phyloP scores from a whole-genome alignment of 1,284 basidiomycete species.

The Hymenochaete sp. region DNA sequence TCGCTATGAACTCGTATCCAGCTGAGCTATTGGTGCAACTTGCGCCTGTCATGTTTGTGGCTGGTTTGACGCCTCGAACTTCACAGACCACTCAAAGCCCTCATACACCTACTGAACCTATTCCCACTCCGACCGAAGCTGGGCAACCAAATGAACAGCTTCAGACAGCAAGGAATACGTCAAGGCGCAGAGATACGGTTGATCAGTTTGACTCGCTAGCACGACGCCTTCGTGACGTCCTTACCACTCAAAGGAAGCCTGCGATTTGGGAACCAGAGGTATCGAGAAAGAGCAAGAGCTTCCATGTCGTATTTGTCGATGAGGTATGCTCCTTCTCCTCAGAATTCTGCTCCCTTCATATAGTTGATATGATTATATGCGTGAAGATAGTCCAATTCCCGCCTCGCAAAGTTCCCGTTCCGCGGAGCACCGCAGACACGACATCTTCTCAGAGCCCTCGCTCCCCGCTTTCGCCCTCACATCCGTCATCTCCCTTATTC shows the following conservation, averaged over 20 bases:
- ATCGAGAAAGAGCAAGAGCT: constrained; percentile 49
- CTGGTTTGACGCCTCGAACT: constrained; percentile 45
- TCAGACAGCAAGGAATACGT: constrained; percentile 21
- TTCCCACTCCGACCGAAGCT: too few species aligned
- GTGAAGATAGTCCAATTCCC: constrained; percentile 68
- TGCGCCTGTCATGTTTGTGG: constrained; percentile 87
- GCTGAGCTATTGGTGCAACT: constrained; percentile 76
- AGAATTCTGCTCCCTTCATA: neutral
- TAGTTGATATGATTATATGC: constrained; percentile 1
- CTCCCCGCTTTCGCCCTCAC: constrained; percentile 87
- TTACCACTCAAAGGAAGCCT: constrained; percentile 52
- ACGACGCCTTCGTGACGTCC: constrained; percentile 51
- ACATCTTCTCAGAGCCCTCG: constrained; percentile 42
- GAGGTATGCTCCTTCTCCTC: constrained; percentile 34
- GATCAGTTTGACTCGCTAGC: constrained; percentile 52
- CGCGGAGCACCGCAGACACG: constrained; percentile 60
- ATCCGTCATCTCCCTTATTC: constrained; percentile 78
- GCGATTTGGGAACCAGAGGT: constrained; percentile 53
- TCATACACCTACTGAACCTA: constrained; percentile 20
- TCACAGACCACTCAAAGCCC: constrained; percentile 2
- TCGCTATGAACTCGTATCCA: constrained; percentile 86
- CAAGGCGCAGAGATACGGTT: constrained; percentile 23
- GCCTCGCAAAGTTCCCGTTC: too few species aligned
- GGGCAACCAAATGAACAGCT: too few species aligned
- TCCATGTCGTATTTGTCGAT: constrained; percentile 77